Evolutionary conservation across 352 stramenopile genomes (phyloP), one percentile per base, ranked within the genome.

Genomic region (Pythium plurisporium): DNA sequence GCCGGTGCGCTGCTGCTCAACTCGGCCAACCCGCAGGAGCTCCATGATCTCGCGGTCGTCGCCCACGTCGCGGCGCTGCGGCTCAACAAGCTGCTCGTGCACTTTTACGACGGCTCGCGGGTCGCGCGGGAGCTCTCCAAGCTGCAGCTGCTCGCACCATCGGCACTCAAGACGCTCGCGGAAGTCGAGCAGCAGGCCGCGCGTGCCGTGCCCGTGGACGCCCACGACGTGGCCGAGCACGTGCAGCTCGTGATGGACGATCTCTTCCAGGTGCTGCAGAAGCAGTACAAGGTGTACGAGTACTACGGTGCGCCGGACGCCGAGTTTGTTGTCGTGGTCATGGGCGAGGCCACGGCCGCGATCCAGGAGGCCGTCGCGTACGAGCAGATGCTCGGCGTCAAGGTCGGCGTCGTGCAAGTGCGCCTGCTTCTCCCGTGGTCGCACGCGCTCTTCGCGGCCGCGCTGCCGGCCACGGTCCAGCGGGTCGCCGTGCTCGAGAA

Each of bases 281-380:
- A 77, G 48, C 78, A 91, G 64, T 91, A 91, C 71, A 73, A 78
- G 20, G 69, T 93, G 43, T 91, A 89, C 70, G 84, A 94, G 64
- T 93, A 94, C 67, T 65, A 73, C 34, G 84, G 84, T 38, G 66
- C 72, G 0, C 14, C 65, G 5, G 77, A 94, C 42, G 84, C 84
- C 19, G 75, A 90, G 69, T 64, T 63, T 57, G 82, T 91, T 4
- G 64, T 92, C 31, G 79, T 92, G 10, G 75, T 89, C 45, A 70
- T 91, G 14, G 82, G 82, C 38, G 74, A 89, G 27, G 84, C 80
- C 2, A 68, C 74, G 2, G 62, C 65, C 9, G 77, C 74, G 10
- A 55, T 87, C 15, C 73, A 86, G 44, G 69, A 87, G 23, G 82
- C 76, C 14, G 70, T 86, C 12, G 74, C 72, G 20, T 90, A 90